Percentiles rank a stretch among this genome's conserved stretches.
These are phyloP conservation scores for Cryptococcus wingfieldii DNA, from an alignment of 1,284 basidiomycete genomes.

Conservation along the genomic window DNA sequence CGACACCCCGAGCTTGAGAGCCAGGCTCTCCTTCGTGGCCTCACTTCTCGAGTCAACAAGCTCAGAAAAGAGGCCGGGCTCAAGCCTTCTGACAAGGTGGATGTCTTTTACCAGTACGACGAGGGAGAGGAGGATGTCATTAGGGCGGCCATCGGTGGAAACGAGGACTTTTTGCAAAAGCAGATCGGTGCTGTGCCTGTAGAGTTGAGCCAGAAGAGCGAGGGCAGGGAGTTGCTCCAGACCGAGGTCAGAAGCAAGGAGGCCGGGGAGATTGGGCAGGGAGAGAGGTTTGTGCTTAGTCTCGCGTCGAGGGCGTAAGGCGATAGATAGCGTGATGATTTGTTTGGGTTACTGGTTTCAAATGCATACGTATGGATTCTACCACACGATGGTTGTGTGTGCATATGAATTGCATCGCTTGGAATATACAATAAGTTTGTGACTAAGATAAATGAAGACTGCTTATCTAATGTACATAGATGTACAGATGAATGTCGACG, in stretches of 20 bases:
- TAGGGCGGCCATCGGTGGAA: constrained; percentile 58
- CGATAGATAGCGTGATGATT: background rate
- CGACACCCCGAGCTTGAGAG: constrained; percentile 80
- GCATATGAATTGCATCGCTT: too few species aligned
- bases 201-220: constrained; percentile 60
- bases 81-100: constrained; percentile 89
- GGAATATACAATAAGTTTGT: too few species aligned
- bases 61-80: constrained; percentile 92
- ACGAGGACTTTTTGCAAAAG: constrained; percentile 66
- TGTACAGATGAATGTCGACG: too few species aligned
- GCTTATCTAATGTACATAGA: too few species aligned
- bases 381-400: too few species aligned
- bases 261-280: constrained; percentile 87
- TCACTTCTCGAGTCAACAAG: constrained; percentile 93
- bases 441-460: too few species aligned
- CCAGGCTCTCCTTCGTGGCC: constrained; percentile 83
- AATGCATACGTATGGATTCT: background rate
- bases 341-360: background rate
- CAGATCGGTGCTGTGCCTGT: constrained; percentile 70
- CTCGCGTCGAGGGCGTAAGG: constrained; percentile 22
- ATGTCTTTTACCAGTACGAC: constrained; percentile 82
- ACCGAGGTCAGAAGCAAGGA: constrained; percentile 66
- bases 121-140: constrained; percentile 64
- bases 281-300: constrained; percentile 55
- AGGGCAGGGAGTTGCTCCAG: constrained; percentile 63